phyloP scores from a whole-genome alignment of 805 yeast genomes.

The Yarrowia osloensis region DNA sequence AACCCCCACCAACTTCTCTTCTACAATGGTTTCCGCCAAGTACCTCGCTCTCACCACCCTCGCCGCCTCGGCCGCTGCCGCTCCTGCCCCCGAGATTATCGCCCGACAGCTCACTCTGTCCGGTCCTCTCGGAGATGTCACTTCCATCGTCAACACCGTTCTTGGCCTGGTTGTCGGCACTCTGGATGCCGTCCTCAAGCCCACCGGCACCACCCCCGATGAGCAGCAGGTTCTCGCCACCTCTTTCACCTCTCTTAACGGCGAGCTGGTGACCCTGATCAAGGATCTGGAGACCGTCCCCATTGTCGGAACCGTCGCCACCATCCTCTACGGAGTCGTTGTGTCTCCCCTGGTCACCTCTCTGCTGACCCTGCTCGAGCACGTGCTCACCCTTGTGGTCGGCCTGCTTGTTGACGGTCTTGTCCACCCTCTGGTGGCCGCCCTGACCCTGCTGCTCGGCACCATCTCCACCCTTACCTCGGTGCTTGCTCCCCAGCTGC shows the following conservation, averaged over 20 bases:
- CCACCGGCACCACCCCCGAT: not conserved
- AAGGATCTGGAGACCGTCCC: conserved; percentile 7
- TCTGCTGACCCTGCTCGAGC: conserved; percentile 16
- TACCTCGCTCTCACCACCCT: not conserved
- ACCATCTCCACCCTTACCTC: conserved; percentile 5
- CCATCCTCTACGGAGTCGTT: not conserved
- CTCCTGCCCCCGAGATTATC: conserved; percentile 5
- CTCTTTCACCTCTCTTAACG: conserved; percentile 14
- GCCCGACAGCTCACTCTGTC: conserved; percentile 20
- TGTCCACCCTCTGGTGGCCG: conserved; percentile 16
- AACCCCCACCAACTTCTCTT: not conserved
- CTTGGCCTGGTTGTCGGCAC: conserved; percentile 7
- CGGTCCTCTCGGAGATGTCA: conserved; percentile 1
- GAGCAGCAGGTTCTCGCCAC: conserved; percentile 9
- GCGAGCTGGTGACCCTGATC: not conserved
- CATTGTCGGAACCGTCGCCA: not conserved
- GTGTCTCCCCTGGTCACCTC: conserved; percentile 11
- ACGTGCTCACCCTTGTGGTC: conserved; percentile 14
- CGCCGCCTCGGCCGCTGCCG: conserved; percentile 7
- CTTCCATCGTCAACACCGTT: conserved; percentile 14
- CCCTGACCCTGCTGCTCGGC: conserved; percentile 3
- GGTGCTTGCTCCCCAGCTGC: conserved; percentile 11
- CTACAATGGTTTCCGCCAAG: conserved; percentile 24
- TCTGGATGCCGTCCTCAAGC: conserved; percentile 2
- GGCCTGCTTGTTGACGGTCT: conserved; percentile 19